Conservation (phyloP, 441 rosid species). For the Heliophila coronopifolia region DNA sequence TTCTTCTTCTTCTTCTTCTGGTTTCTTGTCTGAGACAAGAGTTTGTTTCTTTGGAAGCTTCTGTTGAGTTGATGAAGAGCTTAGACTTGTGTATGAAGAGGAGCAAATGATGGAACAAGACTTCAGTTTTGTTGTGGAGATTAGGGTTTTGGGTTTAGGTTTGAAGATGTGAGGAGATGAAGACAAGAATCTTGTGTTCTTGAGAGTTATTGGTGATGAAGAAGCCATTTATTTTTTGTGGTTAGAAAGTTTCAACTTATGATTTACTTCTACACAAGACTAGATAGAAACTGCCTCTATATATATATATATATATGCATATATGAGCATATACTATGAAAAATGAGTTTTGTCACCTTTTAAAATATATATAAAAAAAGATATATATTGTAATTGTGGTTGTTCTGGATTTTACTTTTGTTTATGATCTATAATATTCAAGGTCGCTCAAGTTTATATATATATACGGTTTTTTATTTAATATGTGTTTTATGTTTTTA, state of each 20-base stretch:
- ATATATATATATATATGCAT: too few species aligned
- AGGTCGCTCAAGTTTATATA: too few species aligned
- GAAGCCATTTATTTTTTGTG: conserved; percentile 19
- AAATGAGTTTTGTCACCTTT: too few species aligned
- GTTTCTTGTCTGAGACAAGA: conserved; percentile 5
- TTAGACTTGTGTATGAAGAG: conserved; percentile 22
- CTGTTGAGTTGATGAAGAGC: conserved; percentile 14
- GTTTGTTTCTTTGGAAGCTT: not conserved
- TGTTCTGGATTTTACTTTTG: too few species aligned
- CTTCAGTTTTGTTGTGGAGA: conserved; percentile 11
- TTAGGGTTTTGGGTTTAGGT: conserved; percentile 14
- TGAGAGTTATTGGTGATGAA: conserved; percentile 7
- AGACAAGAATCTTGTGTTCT: conserved; percentile 18
- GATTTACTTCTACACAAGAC: too few species aligned
- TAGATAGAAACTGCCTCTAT: too few species aligned
- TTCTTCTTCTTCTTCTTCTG: conserved; percentile 29
- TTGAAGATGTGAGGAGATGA: conserved; percentile 14
- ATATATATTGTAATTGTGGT: too few species aligned
- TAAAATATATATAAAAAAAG: too few species aligned
- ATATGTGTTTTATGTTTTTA: not conserved
- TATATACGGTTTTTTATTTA: not conserved
- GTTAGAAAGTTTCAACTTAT: not conserved
- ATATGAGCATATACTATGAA: too few species aligned
- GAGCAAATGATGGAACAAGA: conserved; percentile 12
- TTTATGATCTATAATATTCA: too few species aligned